A percentile compares a stretch with the other conserved stretches of the same genome.
Evolutionary conservation across 352 stramenopile genomes (phyloP).

Genomic region (Phytopythium oedochilum): DNA sequence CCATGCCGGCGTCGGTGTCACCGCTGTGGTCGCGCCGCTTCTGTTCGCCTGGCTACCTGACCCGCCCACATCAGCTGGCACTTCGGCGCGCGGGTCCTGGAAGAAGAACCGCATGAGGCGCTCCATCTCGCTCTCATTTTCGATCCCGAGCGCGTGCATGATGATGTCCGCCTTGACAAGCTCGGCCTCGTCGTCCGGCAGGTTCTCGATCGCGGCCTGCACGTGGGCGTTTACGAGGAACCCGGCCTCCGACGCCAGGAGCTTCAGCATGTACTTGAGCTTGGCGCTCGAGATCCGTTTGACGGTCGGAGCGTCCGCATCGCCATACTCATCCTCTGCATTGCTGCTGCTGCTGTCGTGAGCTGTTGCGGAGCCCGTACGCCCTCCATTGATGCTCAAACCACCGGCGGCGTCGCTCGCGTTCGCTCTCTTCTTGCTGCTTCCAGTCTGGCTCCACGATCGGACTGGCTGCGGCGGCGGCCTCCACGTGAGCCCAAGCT

Average conservation of each 20-base stretch:
- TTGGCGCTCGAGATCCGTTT: slow-evolving; percentile 77
- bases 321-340: slow-evolving; percentile 43
- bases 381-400: not conserved
- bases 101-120: slow-evolving; percentile 79
- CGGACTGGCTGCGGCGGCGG: slow-evolving; percentile 48
- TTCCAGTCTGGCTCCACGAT: slow-evolving; percentile 36
- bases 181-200: slow-evolving; percentile 72
- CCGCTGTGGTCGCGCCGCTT: not conserved
- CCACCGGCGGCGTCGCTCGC: not conserved
- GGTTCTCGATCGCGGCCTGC: slow-evolving; percentile 68
- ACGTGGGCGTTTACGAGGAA: slow-evolving; percentile 86
- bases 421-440: not conserved
- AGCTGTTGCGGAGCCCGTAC: slow-evolving; percentile 1
- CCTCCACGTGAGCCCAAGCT: slow-evolving; percentile 83
- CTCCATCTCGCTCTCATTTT: slow-evolving; percentile 86
- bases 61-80: slow-evolving; percentile 26
- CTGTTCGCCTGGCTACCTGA: slow-evolving; percentile 8
- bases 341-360: slow-evolving; percentile 14
- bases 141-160: slow-evolving; percentile 79
- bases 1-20: slow-evolving; percentile 15
- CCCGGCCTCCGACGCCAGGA: slow-evolving; percentile 80
- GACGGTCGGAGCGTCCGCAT: slow-evolving; percentile 34
- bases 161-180: slow-evolving; percentile 87
- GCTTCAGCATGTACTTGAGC: slow-evolving; percentile 87
- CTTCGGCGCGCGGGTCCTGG: slow-evolving; percentile 55